phyloP scores from a whole-genome alignment of 257 asterid species.

The Solanum medicagineum region DNA sequence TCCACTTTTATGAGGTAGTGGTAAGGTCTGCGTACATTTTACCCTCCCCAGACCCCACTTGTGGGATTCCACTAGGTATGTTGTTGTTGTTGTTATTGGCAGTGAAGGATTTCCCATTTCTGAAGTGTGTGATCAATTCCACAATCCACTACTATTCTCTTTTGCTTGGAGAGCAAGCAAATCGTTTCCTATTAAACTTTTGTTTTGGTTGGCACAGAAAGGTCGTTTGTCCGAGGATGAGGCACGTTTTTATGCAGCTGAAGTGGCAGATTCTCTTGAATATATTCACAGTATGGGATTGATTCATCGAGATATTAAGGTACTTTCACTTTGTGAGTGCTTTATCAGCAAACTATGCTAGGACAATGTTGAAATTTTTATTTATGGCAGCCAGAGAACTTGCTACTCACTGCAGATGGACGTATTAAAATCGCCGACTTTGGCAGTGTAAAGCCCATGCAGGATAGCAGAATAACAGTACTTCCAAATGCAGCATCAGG shows the following conservation, averaged over 20 bases:
- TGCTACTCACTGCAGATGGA: conserved; percentile 85
- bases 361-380: conserved; percentile 6
- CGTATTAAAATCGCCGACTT: conserved; percentile 95
- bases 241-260: conserved; percentile 93
- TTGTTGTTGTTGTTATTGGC: background rate
- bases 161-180: background rate
- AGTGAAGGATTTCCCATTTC: background rate
- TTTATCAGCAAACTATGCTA: background rate
- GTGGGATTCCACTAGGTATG: no score
- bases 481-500: conserved; percentile 99
- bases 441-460: conserved; percentile 98
- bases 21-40: no score
- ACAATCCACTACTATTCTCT: background rate
- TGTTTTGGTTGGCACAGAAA: conserved; percentile 52
- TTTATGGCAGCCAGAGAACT: conserved; percentile 83
- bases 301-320: conserved; percentile 98
- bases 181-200: background rate
- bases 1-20: no score
- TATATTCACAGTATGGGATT: conserved; percentile 93
- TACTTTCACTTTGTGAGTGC: conserved; percentile 6
- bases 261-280: conserved; percentile 95
- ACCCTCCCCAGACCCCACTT: no score
- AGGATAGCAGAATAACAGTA: conserved; percentile 80
- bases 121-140: background rate
- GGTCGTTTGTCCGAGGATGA: conserved; percentile 87